Evolutionary conservation across 2,329 filamentous ascomycete genomes (phyloP), one percentile per base, ranked within the genome.

Genomic region (Colletotrichum costaricense): DNA sequence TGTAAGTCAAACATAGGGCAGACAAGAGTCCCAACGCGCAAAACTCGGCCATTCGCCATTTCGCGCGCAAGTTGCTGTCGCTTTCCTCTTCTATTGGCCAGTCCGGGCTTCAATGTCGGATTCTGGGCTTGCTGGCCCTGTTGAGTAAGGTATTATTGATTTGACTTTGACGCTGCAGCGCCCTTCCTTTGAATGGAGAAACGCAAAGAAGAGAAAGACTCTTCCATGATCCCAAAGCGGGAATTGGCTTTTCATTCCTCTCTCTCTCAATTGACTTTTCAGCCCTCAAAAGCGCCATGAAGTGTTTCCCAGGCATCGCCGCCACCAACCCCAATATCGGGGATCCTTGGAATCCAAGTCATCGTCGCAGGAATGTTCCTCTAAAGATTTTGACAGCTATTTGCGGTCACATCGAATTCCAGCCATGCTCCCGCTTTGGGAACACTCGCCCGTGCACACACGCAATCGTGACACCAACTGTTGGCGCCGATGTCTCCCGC

Each of bases 31-130:
- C 55, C 16, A 28, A 55, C 42, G 42, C 55, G 55, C 57, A 59
- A n/a, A 24, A 57, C 26, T 70, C 63, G 62, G 62, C 63, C 24
- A 11, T 52, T 69, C 65, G 65, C 69, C 52, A 19, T 46, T 66
- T 68, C 57, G 68, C 49, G 58, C 24, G 19, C 8, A 16, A 24
- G 11, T 6, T 38, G 26, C 35, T 14, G 64, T 54, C n/a, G 46
- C n/a, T 19, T 12, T 22, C 8, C n/a, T 11, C 19, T 19, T 49
- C 19, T 4, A 63, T 52, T 63, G 60, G 60, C n/a, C 46, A 28
- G 38, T 5, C 14, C 1, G 5, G 5, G 4, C 16, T 33, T 46
- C 26, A 46, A 26, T 30, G 46, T n/a, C 30, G 12, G 16, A 22
- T 24, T 58, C 28, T 55, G 5, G 56, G 26, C 24, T 49, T 67